A percentile compares a stretch with the other conserved stretches of the same genome.
Conservation (phyloP, 2,329 filamentous ascomycete species). For the Xylariaceae sp. region DNA sequence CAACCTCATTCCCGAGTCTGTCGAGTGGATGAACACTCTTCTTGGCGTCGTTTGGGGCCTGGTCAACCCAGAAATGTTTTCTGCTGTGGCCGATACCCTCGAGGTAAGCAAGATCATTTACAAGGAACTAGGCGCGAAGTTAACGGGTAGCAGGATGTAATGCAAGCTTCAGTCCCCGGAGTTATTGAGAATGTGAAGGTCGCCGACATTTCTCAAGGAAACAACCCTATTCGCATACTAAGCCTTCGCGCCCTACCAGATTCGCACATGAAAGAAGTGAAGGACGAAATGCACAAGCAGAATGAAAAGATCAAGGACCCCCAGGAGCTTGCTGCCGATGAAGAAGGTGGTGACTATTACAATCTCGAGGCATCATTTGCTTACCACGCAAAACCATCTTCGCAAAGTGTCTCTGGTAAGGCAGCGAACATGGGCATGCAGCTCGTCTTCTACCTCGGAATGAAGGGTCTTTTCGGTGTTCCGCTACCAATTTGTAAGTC, state of each 20-base stretch:
- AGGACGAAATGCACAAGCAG: constrained; percentile 72
- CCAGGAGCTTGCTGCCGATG: constrained; percentile 81
- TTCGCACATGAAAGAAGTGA: constrained; percentile 73
- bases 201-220: constrained; percentile 90
- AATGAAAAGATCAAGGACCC: constrained; percentile 80
- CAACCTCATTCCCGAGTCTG: constrained; percentile 88
- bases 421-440: constrained; percentile 97
- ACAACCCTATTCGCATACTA: constrained; percentile 82
- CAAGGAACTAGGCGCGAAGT: not conserved
- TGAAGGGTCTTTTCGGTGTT: constrained; percentile 84
- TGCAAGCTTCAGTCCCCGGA: constrained; percentile 90
- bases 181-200: constrained; percentile 93
- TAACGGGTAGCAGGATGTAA: constrained; percentile 62
- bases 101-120: constrained; percentile 40
- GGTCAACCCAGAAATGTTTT: constrained; percentile 93
- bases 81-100: constrained; percentile 83
- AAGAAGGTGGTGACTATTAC: constrained; percentile 88
- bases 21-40: constrained; percentile 94
- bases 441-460: constrained; percentile 85
- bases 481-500: constrained; percentile 71
- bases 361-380: constrained; percentile 88
- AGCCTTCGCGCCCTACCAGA: constrained; percentile 85
- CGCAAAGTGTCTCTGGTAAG: constrained; percentile 68
- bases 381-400: constrained; percentile 79
- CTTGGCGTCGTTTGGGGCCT: constrained; percentile 82